phyloP scores from a whole-genome alignment of 2,329 filamentous ascomycete genomes.

The Ophiostoma australiae region DNA sequence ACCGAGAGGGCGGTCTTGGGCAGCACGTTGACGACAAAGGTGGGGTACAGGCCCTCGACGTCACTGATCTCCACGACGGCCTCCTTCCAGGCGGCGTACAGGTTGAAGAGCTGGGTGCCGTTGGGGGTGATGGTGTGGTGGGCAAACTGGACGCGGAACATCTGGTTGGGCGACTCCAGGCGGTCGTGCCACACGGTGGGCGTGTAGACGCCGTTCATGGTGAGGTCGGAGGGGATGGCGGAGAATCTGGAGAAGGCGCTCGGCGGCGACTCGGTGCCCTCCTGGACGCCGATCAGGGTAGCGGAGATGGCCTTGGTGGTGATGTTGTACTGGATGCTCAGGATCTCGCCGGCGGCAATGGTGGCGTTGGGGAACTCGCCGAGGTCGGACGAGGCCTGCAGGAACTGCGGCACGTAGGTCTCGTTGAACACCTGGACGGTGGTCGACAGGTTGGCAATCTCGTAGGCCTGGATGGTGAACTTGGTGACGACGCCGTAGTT shows the following conservation, averaged over 20 bases:
- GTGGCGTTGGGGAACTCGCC: background rate
- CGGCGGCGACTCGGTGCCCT: background rate
- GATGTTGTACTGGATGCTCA: background rate
- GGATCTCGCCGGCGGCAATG: background rate
- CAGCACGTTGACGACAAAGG: conserved; percentile 32
- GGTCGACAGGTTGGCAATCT: background rate
- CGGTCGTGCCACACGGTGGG: conserved; percentile 21
- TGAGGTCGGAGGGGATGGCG: background rate
- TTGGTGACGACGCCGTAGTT: conserved; percentile 39
- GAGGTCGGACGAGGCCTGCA: background rate
- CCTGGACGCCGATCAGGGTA: background rate
- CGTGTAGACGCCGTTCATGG: background rate
- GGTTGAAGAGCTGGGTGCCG: conserved; percentile 31
- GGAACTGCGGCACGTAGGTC: background rate
- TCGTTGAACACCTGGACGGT: background rate
- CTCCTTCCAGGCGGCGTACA: conserved; percentile 36
- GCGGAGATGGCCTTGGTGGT: background rate
- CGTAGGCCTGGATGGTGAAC: conserved; percentile 18
- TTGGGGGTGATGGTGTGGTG: conserved; percentile 38
- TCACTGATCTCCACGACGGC: conserved; percentile 35
- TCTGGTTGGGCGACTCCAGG: conserved; percentile 34
- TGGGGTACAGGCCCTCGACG: conserved; percentile 37
- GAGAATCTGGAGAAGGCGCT: background rate
- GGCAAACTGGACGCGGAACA: conserved; percentile 38
- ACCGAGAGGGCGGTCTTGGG: conserved; percentile 28